Conservation (phyloP, 2,329 filamentous ascomycete genomes). For the Cryoendolithus antarcticus region DNA sequence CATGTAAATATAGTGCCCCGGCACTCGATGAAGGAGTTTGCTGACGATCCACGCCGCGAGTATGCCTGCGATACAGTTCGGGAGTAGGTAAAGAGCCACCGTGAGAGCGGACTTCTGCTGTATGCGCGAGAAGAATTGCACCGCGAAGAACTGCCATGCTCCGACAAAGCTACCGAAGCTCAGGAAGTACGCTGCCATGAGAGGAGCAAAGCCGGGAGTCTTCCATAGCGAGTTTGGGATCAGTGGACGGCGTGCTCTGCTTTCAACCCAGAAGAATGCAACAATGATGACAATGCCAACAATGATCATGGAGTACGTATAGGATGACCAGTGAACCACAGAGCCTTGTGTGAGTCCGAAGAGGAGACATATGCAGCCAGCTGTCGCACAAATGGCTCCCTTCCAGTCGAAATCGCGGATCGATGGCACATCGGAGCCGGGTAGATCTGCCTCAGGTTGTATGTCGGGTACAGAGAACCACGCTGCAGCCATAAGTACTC, state of each 20-base stretch:
- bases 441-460: slow-evolving; percentile 19
- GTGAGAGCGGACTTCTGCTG: slow-evolving; percentile 29
- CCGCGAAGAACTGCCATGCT: slow-evolving; percentile 25
- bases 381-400: slow-evolving; percentile 18
- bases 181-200: slow-evolving; percentile 27
- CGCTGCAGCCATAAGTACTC: slow-evolving; percentile 25
- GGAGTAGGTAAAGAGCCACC: slow-evolving; percentile 32
- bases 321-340: slow-evolving; percentile 24
- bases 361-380: slow-evolving; percentile 22
- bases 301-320: slow-evolving; percentile 25
- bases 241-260: slow-evolving; percentile 20
- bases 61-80: slow-evolving; percentile 34
- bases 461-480: slow-evolving; percentile 29
- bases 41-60: slow-evolving; percentile 36
- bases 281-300: slow-evolving; percentile 20
- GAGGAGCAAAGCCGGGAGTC: slow-evolving; percentile 30
- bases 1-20: slow-evolving; percentile 35
- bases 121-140: slow-evolving; percentile 27
- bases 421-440: slow-evolving; percentile 10
- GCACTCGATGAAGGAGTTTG: slow-evolving; percentile 32
- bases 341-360: slow-evolving; percentile 26
- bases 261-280: slow-evolving; percentile 23
- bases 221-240: slow-evolving; percentile 29
- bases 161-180: slow-evolving; percentile 25
- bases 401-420: slow-evolving; percentile 20